Conservation (phyloP, 2,329 filamentous ascomycete species). For the Curvularia sp. region DNA sequence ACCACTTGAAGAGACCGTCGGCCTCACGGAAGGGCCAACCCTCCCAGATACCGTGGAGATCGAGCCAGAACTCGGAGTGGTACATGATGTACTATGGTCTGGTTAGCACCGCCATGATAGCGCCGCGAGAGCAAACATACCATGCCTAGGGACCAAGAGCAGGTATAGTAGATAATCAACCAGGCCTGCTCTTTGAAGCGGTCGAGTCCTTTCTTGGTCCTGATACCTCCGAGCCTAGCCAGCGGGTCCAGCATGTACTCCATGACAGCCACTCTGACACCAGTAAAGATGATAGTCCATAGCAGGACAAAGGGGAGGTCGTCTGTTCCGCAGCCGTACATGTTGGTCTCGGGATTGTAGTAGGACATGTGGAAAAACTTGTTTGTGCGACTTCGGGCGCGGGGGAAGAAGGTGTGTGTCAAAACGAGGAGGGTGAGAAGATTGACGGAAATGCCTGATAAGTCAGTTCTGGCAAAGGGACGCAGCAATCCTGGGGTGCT, state of each 20-base stretch:
- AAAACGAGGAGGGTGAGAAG: conserved; percentile 82
- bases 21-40: conserved; percentile 83
- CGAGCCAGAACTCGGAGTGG: conserved; percentile 78
- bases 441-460: conserved; percentile 80
- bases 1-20: conserved; percentile 78
- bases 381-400: conserved; percentile 76
- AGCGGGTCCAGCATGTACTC: conserved; percentile 85
- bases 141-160: conserved; percentile 84
- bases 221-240: conserved; percentile 74
- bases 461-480: conserved; percentile 8
- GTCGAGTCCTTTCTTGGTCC: conserved; percentile 75
- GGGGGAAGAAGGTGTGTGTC: conserved; percentile 82
- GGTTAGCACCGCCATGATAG: conserved; percentile 20
- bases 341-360: conserved; percentile 70
- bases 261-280: conserved; percentile 81
- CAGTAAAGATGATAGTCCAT: conserved; percentile 85
- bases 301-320: conserved; percentile 79
- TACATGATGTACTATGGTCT: conserved; percentile 75
- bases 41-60: conserved; percentile 80
- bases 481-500: neutral
- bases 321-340: conserved; percentile 79
- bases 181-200: conserved; percentile 95
- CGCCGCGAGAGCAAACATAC: conserved; percentile 57
- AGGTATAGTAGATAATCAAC: conserved; percentile 81
- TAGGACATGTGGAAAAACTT: conserved; percentile 92